phyloP scores from a whole-genome alignment of 306 rosid genomes.

The Astragalus membranaceus region DNA sequence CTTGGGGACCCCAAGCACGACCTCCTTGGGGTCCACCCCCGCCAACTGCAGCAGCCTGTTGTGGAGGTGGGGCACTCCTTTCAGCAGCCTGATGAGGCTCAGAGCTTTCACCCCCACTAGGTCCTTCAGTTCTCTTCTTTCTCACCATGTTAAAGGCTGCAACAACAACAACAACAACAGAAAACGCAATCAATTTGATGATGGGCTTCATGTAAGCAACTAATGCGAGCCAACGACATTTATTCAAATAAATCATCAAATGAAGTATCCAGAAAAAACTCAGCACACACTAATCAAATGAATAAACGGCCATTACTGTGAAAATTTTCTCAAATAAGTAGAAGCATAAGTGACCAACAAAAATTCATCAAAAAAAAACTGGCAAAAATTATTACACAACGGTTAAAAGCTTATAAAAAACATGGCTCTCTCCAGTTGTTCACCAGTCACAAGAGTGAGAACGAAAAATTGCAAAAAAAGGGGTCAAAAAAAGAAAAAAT shows the following conservation, averaged over 20 bases:
- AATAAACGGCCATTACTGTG: background rate
- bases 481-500: background rate
- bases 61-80: slow-evolving; percentile 46
- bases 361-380: background rate
- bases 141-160: slow-evolving; percentile 57
- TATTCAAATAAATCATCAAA: background rate
- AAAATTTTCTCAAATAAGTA: background rate
- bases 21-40: slow-evolving; percentile 66
- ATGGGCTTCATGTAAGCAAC: background rate
- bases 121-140: slow-evolving; percentile 65
- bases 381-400: background rate
- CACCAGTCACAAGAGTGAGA: background rate
- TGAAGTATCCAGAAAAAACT: background rate
- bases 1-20: slow-evolving; percentile 59
- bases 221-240: background rate
- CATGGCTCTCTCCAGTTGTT: background rate
- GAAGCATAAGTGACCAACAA: background rate
- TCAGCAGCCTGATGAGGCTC: slow-evolving; percentile 55
- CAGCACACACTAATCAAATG: background rate
- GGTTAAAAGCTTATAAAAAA: background rate
- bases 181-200: background rate
- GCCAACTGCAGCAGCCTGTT: slow-evolving; percentile 29
- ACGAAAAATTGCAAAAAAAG: background rate
- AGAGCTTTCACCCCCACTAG: slow-evolving; percentile 59
- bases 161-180: background rate